Evolutionary conservation across 495 filamentous ascomycete species (phyloP).

Genomic region (Trichocladium antarcticum): DNA sequence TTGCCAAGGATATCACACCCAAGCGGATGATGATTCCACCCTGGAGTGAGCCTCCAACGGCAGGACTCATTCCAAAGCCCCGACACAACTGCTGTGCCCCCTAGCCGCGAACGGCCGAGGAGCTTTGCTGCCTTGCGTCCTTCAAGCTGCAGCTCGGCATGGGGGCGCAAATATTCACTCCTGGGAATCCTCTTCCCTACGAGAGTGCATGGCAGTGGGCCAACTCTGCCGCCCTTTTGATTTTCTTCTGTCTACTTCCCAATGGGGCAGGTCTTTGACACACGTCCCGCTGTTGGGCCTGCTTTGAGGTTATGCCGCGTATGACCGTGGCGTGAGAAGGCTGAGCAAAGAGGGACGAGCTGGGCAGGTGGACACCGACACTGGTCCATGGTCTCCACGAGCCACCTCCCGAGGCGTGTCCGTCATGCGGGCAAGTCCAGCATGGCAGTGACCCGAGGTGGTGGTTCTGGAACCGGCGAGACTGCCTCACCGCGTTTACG

Average conservation of each 20-base stretch:
- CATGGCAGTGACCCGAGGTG: conserved; percentile 6
- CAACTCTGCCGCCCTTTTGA: no score
- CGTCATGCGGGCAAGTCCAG: neutral
- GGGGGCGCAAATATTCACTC: no score
- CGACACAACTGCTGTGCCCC: conserved; percentile 1
- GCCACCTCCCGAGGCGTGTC: neutral
- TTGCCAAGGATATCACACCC: neutral
- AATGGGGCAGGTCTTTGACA: neutral
- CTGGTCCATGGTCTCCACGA: neutral
- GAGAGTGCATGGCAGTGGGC: no score
- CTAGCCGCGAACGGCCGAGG: no score
- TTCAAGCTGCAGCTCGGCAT: neutral
- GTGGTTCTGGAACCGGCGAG: no score
- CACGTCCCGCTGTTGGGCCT: neutral
- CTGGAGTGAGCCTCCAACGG: no score
- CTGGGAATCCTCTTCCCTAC: no score
- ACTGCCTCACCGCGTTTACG: neutral
- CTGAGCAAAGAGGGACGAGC: neutral
- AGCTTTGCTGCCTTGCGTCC: neutral
- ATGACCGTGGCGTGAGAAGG: conserved; percentile 4
- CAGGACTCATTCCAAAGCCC: neutral
- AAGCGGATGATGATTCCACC: no score
- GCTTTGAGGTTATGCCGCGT: neutral
- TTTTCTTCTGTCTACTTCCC: neutral
- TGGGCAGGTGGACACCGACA: neutral